Base-by-base conservation (phyloP, 805 yeast genomes). In the Wickerhamomyces kurtzmanii region DNA sequence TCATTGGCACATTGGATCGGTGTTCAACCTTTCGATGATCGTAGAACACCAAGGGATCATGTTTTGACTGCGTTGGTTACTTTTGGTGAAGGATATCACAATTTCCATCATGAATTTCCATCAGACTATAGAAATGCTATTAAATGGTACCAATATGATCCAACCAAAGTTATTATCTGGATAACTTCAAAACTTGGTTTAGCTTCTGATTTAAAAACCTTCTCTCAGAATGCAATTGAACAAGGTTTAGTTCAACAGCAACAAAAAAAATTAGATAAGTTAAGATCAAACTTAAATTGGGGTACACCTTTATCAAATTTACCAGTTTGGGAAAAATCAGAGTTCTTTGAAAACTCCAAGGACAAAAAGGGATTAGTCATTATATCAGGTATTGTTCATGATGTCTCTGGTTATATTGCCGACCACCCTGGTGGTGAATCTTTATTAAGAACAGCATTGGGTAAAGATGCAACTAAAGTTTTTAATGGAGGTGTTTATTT, bases 101-200 rank as follows among this genome's bases (percentile, higher is more conserved):
- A 82, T 59, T 82, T 81, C 74, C 93, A 82, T 55, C 93, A 82
- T 53, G 93, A 81, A 62, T 82, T 81, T 68, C 91, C 93, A 45
- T 70, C 83, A 12, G 93, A 82, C 59, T 82, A 81, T 68, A 73
- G 93, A 69, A 81, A 81, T 50, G 91, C 91, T 20, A 66, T 81
- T 49, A 77, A 73, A 51, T 81, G 91, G 91, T 81, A 75, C 63
- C 89, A 81, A 65, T 81, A 74, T 49, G 93, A 82, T 52, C 93
- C 93, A 40, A 80, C 91, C 27, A 81, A 81, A 57, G 45, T 71
- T 26, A 43, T 67, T 29, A 79, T 81, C 42, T 80, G 64, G 54
- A 17, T 53, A 6, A 55, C 68, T 31, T 77, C 82, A 11, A 66
- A 75, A 51, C 32, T 79, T 17, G 91, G 91, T 20, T 54, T 81